Evolutionary conservation across 2,329 filamentous ascomycete genomes (phyloP).

Genomic region (Botryosphaeria dothidea): DNA sequence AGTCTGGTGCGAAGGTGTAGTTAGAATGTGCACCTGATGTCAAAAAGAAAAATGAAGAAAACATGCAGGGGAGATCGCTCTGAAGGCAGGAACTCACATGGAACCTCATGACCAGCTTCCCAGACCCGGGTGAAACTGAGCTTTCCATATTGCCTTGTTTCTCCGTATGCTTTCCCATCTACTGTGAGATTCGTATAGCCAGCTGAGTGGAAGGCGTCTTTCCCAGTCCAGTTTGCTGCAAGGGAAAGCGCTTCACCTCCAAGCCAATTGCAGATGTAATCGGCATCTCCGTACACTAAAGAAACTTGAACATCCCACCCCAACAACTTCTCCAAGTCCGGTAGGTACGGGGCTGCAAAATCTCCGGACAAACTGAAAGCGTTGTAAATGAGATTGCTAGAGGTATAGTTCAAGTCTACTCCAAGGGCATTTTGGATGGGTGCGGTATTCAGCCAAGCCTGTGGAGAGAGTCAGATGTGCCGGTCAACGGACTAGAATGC

Average conservation of each 20-base stretch:
- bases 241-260: constrained; percentile 4
- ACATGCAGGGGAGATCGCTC: too few species aligned
- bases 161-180: constrained; percentile 61
- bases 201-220: constrained; percentile 58
- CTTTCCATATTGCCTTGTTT: constrained; percentile 75
- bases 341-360: constrained; percentile 45
- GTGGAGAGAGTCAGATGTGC: background rate
- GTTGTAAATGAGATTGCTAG: constrained; percentile 33
- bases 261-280: constrained; percentile 18
- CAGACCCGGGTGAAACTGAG: constrained; percentile 54
- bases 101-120: constrained; percentile 55
- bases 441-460: constrained; percentile 49
- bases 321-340: background rate
- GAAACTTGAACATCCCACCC: background rate
- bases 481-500: background rate
- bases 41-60: background rate
- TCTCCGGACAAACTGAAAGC: constrained; percentile 42
- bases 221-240: constrained; percentile 48
- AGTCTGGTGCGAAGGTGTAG: background rate
- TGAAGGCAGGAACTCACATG: constrained; percentile 40
- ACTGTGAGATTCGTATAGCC: constrained; percentile 72
- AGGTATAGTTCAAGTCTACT: constrained; percentile 60
- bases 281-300: constrained; percentile 5
- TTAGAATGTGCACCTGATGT: background rate
- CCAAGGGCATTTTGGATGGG: constrained; percentile 61